These are phyloP conservation scores for Zizania palustris DNA, from an alignment of 202 grass and related monocot genomes.

Conservation along the genomic window DNA sequence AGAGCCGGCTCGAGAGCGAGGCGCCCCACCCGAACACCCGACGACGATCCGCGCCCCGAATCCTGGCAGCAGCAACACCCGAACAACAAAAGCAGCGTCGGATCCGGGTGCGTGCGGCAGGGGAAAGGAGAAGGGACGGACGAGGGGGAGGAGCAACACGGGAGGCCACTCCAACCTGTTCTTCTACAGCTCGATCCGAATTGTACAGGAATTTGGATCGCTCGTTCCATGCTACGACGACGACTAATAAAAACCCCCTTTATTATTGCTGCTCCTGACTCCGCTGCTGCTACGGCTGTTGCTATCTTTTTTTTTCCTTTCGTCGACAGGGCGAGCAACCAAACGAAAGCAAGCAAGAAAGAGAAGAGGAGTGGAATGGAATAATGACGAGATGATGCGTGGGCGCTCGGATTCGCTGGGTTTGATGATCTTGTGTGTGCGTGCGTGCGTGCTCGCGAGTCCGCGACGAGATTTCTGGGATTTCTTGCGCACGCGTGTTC, in stretches of 20 bases:
- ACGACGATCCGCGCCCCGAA: conserved; percentile 42
- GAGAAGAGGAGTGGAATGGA: neutral
- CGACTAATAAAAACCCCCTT: conserved; percentile 56
- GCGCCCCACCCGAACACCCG: neutral
- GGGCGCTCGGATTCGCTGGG: conserved; percentile 33
- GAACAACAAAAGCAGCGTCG: no score
- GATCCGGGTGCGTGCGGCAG: conserved; percentile 27
- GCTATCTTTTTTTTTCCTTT: conserved; percentile 5
- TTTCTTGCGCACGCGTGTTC: conserved; percentile 40
- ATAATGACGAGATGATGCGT: conserved; percentile 28
- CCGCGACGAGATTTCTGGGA: neutral
- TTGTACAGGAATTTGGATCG: conserved; percentile 63
- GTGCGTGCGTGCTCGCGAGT: neutral
- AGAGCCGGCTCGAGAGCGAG: neutral
- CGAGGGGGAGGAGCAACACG: conserved; percentile 31
- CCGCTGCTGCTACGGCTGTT: conserved; percentile 7
- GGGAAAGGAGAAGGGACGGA: conserved; percentile 5
- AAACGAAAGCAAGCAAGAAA: neutral
- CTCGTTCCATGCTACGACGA: conserved; percentile 45
- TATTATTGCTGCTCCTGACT: conserved; percentile 35
- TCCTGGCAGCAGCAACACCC: neutral
- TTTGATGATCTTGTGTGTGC: neutral
- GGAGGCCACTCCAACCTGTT: conserved; percentile 40
- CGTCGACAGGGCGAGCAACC: neutral
- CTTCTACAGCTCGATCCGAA: conserved; percentile 42